A percentile compares a stretch with the other conserved stretches of the same genome.
Conservation (phyloP, 495 filamentous ascomycete genomes). For the Hypoxylon fuscum region DNA sequence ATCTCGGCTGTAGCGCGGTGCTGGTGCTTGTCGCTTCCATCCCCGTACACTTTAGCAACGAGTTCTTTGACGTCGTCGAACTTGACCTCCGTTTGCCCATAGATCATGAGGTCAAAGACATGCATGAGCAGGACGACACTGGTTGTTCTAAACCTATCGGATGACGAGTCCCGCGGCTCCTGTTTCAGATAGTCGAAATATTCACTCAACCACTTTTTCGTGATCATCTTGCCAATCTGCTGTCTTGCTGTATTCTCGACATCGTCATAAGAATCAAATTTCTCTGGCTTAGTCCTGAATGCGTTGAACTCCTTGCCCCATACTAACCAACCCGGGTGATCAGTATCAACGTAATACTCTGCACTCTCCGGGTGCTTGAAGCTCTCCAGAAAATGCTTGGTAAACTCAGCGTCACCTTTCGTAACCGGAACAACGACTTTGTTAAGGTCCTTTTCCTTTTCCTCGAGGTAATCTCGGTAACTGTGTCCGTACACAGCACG, state of each 20-base stretch:
- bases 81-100: constrained; percentile 74
- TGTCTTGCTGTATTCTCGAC: constrained; percentile 77
- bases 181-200: constrained; percentile 96
- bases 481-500: constrained; percentile 86
- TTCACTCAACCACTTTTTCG: constrained; percentile 83
- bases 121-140: constrained; percentile 86
- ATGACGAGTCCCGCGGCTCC: constrained; percentile 83
- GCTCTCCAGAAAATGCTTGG: constrained; percentile 74
- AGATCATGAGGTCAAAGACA: constrained; percentile 85
- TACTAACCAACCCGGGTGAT: constrained; percentile 96
- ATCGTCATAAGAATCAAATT: constrained; percentile 82
- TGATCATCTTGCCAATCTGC: constrained; percentile 82
- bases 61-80: constrained; percentile 90
- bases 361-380: constrained; percentile 80
- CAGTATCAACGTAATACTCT: constrained; percentile 88
- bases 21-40: constrained; percentile 97
- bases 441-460: constrained; percentile 76
- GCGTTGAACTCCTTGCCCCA: constrained; percentile 88
- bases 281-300: constrained; percentile 71
- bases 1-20: constrained; percentile 97
- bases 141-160: constrained; percentile 89
- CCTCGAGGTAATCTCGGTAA: constrained; percentile 83
- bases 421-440: constrained; percentile 77
- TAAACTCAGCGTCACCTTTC: constrained; percentile 78
- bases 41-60: constrained; percentile 76